Conservation (phyloP, 257 asterid genomes). For the Paulownia fortunei region DNA sequence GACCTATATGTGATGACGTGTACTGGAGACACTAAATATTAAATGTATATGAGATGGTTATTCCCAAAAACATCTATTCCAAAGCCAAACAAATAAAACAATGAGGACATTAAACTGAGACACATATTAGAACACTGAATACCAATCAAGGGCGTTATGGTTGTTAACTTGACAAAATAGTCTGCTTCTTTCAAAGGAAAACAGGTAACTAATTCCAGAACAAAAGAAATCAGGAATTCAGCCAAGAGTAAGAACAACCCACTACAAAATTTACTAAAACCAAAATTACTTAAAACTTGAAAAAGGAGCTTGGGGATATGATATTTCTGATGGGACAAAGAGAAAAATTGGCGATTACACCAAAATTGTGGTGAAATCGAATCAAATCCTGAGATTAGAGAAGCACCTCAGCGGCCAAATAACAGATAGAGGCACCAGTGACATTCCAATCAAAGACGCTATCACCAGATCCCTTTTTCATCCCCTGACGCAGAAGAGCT, state of each 20-base stretch:
- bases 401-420: constrained; percentile 88
- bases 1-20: too few species aligned
- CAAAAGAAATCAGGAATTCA: too few species aligned
- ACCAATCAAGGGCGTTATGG: not conserved
- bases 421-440: constrained; percentile 88
- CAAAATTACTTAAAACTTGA: not conserved
- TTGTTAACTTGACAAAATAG: not conserved
- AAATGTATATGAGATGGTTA: not conserved
- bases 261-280: too few species aligned
- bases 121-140: not conserved
- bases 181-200: too few species aligned
- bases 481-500: constrained; percentile 91
- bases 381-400: constrained; percentile 38
- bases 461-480: constrained; percentile 80
- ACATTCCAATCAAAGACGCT: constrained; percentile 88
- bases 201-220: too few species aligned
- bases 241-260: too few species aligned
- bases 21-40: not conserved
- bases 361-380: constrained; percentile 19
- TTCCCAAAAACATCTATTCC: not conserved
- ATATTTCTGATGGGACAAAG: not conserved
- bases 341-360: not conserved
- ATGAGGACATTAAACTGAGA: not conserved
- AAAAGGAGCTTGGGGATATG: too few species aligned
- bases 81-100: not conserved